These are phyloP conservation scores for Hypsizygus marmoreus DNA, from an alignment of 768 basidiomycete species.

Conservation along the genomic window DNA sequence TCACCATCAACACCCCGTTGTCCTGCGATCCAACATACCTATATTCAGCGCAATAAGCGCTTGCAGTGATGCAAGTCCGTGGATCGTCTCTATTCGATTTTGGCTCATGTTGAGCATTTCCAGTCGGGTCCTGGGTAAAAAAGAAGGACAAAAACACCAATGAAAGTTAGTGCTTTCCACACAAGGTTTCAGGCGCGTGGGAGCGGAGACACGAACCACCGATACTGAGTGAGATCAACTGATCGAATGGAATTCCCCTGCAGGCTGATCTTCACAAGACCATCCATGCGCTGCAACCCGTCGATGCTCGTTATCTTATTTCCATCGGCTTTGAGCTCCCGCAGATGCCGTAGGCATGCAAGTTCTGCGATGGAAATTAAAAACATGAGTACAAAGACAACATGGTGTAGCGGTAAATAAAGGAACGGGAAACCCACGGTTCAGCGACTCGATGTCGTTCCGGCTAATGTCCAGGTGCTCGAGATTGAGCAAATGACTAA, in stretches of 20 bases:
- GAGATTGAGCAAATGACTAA: slow-evolving; percentile 81
- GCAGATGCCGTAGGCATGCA: slow-evolving; percentile 77
- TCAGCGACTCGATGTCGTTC: slow-evolving; percentile 87
- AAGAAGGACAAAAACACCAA: slow-evolving; percentile 15
- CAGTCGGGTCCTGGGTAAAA: slow-evolving; percentile 63
- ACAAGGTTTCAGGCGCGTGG: slow-evolving; percentile 18
- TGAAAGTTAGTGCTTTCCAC: no score
- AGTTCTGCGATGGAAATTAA: slow-evolving; percentile 69
- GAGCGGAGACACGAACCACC: slow-evolving; percentile 58
- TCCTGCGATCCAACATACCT: slow-evolving; percentile 55
- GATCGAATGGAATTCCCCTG: slow-evolving; percentile 69
- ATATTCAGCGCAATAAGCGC: slow-evolving; percentile 76
- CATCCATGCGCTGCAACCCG: slow-evolving; percentile 78
- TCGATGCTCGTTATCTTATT: slow-evolving; percentile 76
- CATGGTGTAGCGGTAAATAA: slow-evolving; percentile 9
- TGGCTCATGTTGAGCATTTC: slow-evolving; percentile 83
- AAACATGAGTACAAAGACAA: slow-evolving; percentile 5
- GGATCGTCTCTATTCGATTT: slow-evolving; percentile 64
- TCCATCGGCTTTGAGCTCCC: slow-evolving; percentile 88
- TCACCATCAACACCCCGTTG: slow-evolving; percentile 27
- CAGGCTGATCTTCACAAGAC: slow-evolving; percentile 81
- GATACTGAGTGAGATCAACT: slow-evolving; percentile 60
- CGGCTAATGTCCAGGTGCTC: slow-evolving; percentile 89
- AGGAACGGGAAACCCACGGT: slow-evolving; percentile 57
- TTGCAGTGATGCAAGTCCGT: slow-evolving; percentile 61